A percentile compares a stretch with the other conserved stretches of the same genome.
These are phyloP conservation scores for Podospora anserina DNA, from an alignment of 495 filamentous ascomycete species.

Conservation along the genomic window DNA sequence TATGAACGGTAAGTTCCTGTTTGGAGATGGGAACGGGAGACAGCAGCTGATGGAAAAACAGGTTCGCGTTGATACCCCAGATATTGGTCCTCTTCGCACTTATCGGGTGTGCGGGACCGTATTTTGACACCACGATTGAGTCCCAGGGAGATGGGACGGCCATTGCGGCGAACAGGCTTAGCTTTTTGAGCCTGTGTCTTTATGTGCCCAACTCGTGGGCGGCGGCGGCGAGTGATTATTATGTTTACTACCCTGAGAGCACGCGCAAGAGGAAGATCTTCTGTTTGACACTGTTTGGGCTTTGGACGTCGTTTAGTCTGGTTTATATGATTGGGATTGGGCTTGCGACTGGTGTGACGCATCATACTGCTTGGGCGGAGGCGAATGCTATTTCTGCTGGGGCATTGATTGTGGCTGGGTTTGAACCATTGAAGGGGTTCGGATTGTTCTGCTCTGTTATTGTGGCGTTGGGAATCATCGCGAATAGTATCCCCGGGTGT, in stretches of 20 bases:
- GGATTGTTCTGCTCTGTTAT: constrained; percentile 72
- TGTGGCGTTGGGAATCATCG: constrained; percentile 66
- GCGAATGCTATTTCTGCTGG: constrained; percentile 60
- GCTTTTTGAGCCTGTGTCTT: constrained; percentile 29
- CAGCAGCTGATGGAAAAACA: background rate
- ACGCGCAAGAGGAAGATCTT: constrained; percentile 52
- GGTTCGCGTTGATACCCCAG: constrained; percentile 65
- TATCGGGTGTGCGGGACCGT: constrained; percentile 60
- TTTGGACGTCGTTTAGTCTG: constrained; percentile 32
- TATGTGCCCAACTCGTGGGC: constrained; percentile 43
- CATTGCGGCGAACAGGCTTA: constrained; percentile 28
- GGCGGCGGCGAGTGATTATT: constrained; percentile 57
- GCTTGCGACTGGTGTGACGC: constrained; percentile 57
- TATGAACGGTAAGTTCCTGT: constrained; percentile 52
- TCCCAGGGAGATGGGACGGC: constrained; percentile 19
- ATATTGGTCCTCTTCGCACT: constrained; percentile 63
- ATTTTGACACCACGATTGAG: constrained; percentile 56
- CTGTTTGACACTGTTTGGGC: constrained; percentile 31
- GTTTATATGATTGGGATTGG: constrained; percentile 70
- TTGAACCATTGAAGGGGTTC: constrained; percentile 59
- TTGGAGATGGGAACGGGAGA: background rate
- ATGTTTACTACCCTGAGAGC: constrained; percentile 60
- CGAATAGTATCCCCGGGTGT: constrained; percentile 66
- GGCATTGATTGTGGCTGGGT: constrained; percentile 66
- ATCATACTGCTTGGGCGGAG: constrained; percentile 48